Evolutionary conservation across 1,139 yeast genomes (phyloP), one percentile per base, ranked within the genome.

Genomic region (Candida tropicalis): DNA sequence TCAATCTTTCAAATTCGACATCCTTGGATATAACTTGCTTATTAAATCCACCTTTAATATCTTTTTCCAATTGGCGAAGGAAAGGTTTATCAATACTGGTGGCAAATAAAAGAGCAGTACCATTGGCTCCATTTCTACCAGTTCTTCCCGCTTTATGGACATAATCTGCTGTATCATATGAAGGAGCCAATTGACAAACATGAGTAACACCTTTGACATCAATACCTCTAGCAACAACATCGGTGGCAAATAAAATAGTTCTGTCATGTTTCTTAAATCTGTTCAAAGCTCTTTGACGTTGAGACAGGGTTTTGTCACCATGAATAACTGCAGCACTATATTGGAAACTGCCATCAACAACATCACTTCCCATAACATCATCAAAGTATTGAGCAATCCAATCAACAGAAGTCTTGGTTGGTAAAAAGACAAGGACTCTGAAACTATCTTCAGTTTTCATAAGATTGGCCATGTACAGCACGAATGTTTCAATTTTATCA

Each of bases 201-300:
- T 87, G 86, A 22, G 87, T 69, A 26, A 93, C 95, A 55, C 81
- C 81, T 39, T 90, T 91, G 75, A 90, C 87, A 69, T 90, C 97
- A 83, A 93, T 83, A 57, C 99, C 98, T 69, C 98, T 82, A 3
- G 98, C 97, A 51, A 93, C 96, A 43, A 93, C 97, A 66, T 91
- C 96, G 2, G 97, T 88, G 37, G 95, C 85, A 40, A 91, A 78
- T 44, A 91, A 72, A 34, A 91, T 59, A 44, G 87, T 84, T 22
- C 70, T 65, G 32, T 65, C 57, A 24, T 73, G 57, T 35, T 58
- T 62, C 58, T 85, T 77, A 72, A 85, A 88, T 17, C 56, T 60
- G 42, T 68, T 69, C 44, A 87, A 40, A 11, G 48, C 46, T 8
- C 17, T 35, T 11, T 42, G 36, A 42, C 52, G 49, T 23, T 41